Conservation (phyloP, 306 rosid species). For the Prunus fruticosa region DNA sequence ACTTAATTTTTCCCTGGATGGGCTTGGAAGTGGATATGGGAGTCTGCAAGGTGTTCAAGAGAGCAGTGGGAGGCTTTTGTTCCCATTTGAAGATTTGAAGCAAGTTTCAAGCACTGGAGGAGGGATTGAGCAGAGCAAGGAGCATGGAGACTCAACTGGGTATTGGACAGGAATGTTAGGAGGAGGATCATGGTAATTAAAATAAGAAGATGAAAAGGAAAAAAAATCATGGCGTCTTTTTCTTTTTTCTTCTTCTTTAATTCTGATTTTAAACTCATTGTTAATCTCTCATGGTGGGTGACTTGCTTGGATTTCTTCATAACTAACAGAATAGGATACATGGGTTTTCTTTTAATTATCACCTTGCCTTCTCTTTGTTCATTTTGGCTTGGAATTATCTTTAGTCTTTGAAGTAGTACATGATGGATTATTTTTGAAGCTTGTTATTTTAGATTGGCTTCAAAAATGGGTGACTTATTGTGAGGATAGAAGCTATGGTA, state of each 20-base stretch:
- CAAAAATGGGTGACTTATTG: constrained; percentile 22
- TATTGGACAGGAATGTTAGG: constrained; percentile 82
- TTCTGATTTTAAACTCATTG: constrained; percentile 17
- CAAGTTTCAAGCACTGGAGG: constrained; percentile 32
- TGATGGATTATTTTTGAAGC: constrained; percentile 46
- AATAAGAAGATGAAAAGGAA: not conserved
- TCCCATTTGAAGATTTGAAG: constrained; percentile 65
- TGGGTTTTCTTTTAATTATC: constrained; percentile 19
- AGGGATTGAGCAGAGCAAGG: constrained; percentile 35
- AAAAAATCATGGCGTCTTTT: not conserved
- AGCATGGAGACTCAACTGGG: constrained; percentile 59
- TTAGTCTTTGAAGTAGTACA: constrained; percentile 13
- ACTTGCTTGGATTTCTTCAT: constrained; percentile 35
- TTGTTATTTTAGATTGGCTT: constrained; percentile 52
- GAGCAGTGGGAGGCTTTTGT: constrained; percentile 45
- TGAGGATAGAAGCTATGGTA: constrained; percentile 25
- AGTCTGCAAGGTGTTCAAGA: constrained; percentile 24
- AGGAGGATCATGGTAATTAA: constrained; percentile 72
- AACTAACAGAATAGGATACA: constrained; percentile 45
- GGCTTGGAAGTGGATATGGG: constrained; percentile 41
- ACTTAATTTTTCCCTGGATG: constrained; percentile 63
- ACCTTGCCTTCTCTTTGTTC: constrained; percentile 21
- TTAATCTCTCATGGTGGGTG: constrained; percentile 31
- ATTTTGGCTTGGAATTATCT: constrained; percentile 3
- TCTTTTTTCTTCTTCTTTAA: not conserved